A percentile compares a stretch with the other conserved stretches of the same genome.
Conservation (phyloP, 1,139 yeast genomes). For the Suhomyces bribrorum region DNA sequence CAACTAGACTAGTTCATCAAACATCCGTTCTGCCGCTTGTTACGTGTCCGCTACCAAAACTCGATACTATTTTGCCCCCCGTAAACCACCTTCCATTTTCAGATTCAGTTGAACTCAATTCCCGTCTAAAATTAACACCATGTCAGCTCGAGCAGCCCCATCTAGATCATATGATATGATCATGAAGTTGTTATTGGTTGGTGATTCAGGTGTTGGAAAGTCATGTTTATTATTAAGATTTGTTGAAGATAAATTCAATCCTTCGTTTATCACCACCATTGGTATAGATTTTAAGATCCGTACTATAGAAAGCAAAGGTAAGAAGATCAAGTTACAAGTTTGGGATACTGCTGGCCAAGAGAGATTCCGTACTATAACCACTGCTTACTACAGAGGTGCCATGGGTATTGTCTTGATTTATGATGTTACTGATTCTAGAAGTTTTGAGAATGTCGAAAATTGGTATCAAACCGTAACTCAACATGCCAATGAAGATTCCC, state of each 20-base stretch:
- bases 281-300: constrained; percentile 98
- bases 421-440: constrained; percentile 93
- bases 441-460: constrained; percentile 81
- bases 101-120: too few species aligned
- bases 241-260: constrained; percentile 96
- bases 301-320: constrained; percentile 91
- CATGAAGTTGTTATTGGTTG: constrained; percentile 89
- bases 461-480: constrained; percentile 96
- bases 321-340: constrained; percentile 89
- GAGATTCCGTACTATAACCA: constrained; percentile 95
- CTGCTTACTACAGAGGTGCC: constrained; percentile 98
- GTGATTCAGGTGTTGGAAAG: constrained; percentile 95
- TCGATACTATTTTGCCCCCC: too few species aligned
- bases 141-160: constrained; percentile 59
- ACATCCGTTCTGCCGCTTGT: not conserved
- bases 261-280: constrained; percentile 93
- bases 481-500: constrained; percentile 95
- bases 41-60: too few species aligned
- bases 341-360: constrained; percentile 99
- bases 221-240: constrained; percentile 91
- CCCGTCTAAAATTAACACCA: constrained; percentile 15
- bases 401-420: constrained; percentile 96
- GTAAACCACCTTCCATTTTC: not conserved
- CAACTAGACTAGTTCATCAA: not conserved
- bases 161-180: constrained; percentile 90